phyloP scores from a whole-genome alignment of 1,284 basidiomycete genomes.

The Ceratobasidium sp. region DNA sequence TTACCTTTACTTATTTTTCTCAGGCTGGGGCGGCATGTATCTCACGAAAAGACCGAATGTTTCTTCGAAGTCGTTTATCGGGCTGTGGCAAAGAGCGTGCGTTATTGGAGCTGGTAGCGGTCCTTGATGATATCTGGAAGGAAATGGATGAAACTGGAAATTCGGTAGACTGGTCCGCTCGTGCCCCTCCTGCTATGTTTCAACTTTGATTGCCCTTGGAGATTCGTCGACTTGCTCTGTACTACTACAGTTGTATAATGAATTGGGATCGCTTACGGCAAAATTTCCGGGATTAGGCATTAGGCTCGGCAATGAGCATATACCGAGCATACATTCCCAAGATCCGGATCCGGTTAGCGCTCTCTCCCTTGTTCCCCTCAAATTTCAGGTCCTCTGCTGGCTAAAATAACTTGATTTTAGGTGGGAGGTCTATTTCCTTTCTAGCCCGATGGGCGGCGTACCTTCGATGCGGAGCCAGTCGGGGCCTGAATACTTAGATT shows the following conservation, averaged over 20 bases:
- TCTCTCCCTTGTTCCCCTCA: too few species aligned
- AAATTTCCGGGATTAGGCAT: background rate
- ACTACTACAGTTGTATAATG: constrained; percentile 26
- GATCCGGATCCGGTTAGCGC: too few species aligned
- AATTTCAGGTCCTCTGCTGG: too few species aligned
- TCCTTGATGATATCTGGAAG: constrained; percentile 30
- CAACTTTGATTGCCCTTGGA: constrained; percentile 13
- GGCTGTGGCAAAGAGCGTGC: constrained; percentile 39
- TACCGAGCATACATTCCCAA: too few species aligned
- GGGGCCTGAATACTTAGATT: too few species aligned
- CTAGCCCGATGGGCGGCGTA: too few species aligned
- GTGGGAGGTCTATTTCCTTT: too few species aligned
- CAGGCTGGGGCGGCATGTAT: constrained; percentile 32
- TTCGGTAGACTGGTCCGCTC: constrained; percentile 39
- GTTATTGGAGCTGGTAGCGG: constrained; percentile 22
- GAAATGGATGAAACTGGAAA: constrained; percentile 38
- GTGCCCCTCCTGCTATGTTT: constrained; percentile 35
- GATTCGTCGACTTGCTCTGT: background rate
- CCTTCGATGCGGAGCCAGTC: too few species aligned
- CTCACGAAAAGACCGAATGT: constrained; percentile 37
- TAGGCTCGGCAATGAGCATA: background rate
- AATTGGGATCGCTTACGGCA: background rate
- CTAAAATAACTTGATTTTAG: too few species aligned
- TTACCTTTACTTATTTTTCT: background rate
- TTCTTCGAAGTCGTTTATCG: constrained; percentile 22